These are phyloP conservation scores for Alternaria ethzedia DNA, from an alignment of 2,329 filamentous ascomycete species.

Conservation along the genomic window DNA sequence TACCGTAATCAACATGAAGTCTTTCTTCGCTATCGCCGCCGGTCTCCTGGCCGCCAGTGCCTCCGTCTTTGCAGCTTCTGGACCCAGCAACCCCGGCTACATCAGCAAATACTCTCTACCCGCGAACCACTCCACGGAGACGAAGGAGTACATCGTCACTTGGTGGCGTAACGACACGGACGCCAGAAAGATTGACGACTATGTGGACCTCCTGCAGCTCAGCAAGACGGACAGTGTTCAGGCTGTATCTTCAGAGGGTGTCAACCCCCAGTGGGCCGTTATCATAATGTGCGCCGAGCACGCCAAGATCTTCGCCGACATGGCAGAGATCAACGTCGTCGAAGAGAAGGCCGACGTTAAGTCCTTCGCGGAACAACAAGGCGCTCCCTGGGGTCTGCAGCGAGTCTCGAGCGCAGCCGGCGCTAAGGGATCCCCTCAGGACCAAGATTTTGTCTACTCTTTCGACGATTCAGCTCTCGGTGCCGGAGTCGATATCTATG, in stretches of 20 bases:
- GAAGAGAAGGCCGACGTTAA: constrained; percentile 50
- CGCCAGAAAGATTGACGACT: constrained; percentile 7
- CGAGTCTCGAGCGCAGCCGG: constrained; percentile 51
- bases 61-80: neutral
- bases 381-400: constrained; percentile 56
- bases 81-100: neutral
- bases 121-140: constrained; percentile 36
- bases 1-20: constrained; percentile 41
- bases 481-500: constrained; percentile 56
- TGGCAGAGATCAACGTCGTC: constrained; percentile 51
- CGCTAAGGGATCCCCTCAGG: constrained; percentile 32
- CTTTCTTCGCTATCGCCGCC: constrained; percentile 32
- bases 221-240: constrained; percentile 38
- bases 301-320: constrained; percentile 46
- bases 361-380: constrained; percentile 35
- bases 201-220: constrained; percentile 35
- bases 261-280: constrained; percentile 49
- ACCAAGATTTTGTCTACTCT: constrained; percentile 51
- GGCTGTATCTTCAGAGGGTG: constrained; percentile 47
- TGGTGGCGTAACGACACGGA: constrained; percentile 27
- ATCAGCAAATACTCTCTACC: constrained; percentile 29
- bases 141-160: constrained; percentile 39
- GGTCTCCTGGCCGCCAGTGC: constrained; percentile 34
- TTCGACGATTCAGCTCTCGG: constrained; percentile 48
- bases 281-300: constrained; percentile 51